These are phyloP conservation scores for Phlyctochytrium arcticum DNA, from an alignment of 192 early-diverging fungal species.

Conservation along the genomic window DNA sequence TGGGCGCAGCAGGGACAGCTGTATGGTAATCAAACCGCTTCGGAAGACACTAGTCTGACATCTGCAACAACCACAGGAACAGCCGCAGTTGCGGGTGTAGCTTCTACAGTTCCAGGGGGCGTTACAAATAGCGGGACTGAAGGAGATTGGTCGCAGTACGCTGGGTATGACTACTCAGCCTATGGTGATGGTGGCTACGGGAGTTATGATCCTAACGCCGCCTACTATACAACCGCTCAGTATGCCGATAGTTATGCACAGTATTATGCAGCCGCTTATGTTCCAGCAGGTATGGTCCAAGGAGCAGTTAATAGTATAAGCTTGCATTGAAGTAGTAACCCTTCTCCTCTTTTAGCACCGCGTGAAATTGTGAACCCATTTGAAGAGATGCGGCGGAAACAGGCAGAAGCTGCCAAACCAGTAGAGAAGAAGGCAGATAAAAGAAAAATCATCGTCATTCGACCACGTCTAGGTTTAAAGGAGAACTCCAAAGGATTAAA, in stretches of 20 bases:
- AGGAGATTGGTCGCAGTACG: slow-evolving; percentile 18
- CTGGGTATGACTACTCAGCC: slow-evolving; percentile 22
- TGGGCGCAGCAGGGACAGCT: too few relatives aligned
- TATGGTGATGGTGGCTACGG: slow-evolving; percentile 2
- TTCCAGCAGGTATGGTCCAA: background rate
- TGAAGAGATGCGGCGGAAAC: slow-evolving; percentile 1
- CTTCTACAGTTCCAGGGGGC: background rate
- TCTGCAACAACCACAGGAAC: too few relatives aligned
- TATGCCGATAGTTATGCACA: background rate
- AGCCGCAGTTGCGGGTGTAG: background rate
- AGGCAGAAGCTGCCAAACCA: slow-evolving; percentile 1
- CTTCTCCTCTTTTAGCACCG: slow-evolving; percentile 3
- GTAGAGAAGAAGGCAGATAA: background rate
- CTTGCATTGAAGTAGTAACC: background rate
- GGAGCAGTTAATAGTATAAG: background rate
- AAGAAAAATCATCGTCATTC: slow-evolving; percentile 6
- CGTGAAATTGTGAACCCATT: slow-evolving; percentile 15
- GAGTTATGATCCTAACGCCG: slow-evolving; percentile 17
- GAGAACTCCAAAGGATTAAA: too few relatives aligned
- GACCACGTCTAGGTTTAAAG: background rate
- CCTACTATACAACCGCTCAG: slow-evolving; percentile 7
- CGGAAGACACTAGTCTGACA: too few relatives aligned
- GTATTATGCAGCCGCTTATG: slow-evolving; percentile 6
- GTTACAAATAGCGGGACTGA: background rate
- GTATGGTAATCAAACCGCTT: too few relatives aligned